These are phyloP conservation scores for Trichosporon coremiiforme DNA, from an alignment of 1,284 basidiomycete genomes.

Conservation along the genomic window DNA sequence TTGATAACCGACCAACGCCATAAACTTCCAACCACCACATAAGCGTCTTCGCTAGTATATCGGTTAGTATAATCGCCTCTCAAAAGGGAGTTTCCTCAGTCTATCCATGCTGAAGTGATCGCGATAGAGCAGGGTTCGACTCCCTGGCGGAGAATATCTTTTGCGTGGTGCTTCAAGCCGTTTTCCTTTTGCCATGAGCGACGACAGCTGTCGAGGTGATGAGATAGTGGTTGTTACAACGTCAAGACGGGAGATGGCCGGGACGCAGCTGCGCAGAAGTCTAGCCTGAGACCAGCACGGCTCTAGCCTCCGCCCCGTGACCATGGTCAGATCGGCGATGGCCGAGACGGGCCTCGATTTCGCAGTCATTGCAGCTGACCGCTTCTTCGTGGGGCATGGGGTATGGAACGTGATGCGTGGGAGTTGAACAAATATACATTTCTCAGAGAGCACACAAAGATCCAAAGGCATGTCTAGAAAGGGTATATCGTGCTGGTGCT, in stretches of 20 bases:
- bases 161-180: background rate
- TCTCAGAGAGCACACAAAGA: background rate
- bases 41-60: constrained; percentile 17
- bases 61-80: constrained; percentile 19
- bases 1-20: too few relatives aligned
- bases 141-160: constrained; percentile 4
- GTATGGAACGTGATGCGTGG: too few relatives aligned
- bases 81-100: background rate
- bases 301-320: background rate
- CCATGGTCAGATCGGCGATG: background rate
- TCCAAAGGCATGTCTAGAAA: constrained; percentile 4
- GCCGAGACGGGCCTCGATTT: background rate
- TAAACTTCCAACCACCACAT: too few relatives aligned
- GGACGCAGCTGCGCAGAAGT: too few relatives aligned
- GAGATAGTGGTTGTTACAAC: background rate
- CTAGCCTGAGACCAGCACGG: background rate
- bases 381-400: background rate
- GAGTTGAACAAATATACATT: constrained; percentile 3
- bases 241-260: background rate
- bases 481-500: constrained; percentile 1
- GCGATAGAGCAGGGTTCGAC: constrained; percentile 17
- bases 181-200: too few relatives aligned
- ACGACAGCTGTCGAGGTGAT: too few relatives aligned
- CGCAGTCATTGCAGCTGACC: background rate
- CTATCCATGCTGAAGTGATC: background rate